Conservation (phyloP, 331 rosid species). For the Quercus lobata region DNA sequence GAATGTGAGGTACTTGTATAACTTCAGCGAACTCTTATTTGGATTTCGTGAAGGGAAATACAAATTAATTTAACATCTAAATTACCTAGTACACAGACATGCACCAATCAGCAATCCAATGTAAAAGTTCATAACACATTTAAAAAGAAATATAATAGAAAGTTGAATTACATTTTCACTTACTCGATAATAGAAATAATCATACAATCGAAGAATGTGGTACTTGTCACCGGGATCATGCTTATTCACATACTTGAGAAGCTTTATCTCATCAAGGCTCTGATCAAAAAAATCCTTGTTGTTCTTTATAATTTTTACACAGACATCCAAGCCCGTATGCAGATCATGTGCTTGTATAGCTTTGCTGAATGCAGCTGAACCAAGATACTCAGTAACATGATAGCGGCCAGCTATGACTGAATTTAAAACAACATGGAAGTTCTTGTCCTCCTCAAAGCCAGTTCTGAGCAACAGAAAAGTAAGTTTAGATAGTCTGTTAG, state of each 20-base stretch:
- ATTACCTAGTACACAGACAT: neutral
- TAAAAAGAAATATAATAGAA: neutral
- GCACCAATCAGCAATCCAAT: neutral
- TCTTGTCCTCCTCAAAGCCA: slow-evolving; percentile 99
- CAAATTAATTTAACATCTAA: neutral
- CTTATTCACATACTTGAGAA: slow-evolving; percentile 94
- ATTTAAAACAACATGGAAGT: slow-evolving; percentile 90
- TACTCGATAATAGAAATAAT: slow-evolving; percentile 95
- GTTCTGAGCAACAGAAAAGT: slow-evolving; percentile 62
- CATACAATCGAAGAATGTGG: slow-evolving; percentile 92
- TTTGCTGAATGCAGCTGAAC: slow-evolving; percentile 99
- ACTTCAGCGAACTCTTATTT: neutral
- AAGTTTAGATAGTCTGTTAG: slow-evolving; percentile 30
- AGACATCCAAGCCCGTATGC: slow-evolving; percentile 97
- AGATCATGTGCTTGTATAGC: slow-evolving; percentile 98
- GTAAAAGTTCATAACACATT: neutral
- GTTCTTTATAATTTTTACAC: slow-evolving; percentile 97
- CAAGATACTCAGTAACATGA: slow-evolving; percentile 97
- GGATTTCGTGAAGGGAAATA: neutral
- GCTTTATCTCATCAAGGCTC: slow-evolving; percentile 99
- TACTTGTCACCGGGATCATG: slow-evolving; percentile 96
- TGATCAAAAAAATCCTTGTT: slow-evolving; percentile 99
- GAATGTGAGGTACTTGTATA: neutral
- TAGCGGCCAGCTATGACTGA: slow-evolving; percentile 97
- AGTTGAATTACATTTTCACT: slow-evolving; percentile 32